Percentiles rank a stretch among this genome's conserved stretches.
These are phyloP conservation scores for Calocera cornea DNA, from an alignment of 768 basidiomycete genomes.

Conservation along the genomic window DNA sequence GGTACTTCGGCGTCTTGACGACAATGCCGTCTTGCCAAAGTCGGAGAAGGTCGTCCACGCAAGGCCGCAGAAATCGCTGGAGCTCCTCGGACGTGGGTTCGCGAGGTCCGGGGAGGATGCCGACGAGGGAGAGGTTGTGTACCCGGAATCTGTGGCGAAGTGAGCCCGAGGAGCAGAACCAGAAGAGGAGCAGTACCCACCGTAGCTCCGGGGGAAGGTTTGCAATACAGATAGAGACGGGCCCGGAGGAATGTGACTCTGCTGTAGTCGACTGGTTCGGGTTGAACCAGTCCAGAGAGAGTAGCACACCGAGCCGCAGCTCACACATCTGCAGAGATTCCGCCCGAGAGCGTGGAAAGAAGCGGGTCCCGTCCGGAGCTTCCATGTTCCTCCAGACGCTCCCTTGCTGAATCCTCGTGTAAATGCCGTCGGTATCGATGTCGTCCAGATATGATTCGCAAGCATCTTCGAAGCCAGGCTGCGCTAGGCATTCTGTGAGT, in stretches of 20 bases:
- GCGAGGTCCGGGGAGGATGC: slow-evolving; percentile 20
- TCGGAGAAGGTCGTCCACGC: slow-evolving; percentile 22
- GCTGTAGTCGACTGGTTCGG: slow-evolving; percentile 17
- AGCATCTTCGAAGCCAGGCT: background rate
- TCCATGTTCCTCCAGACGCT: slow-evolving; percentile 1
- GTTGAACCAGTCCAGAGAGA: slow-evolving; percentile 7
- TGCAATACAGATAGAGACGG: slow-evolving; percentile 7
- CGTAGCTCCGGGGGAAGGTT: background rate
- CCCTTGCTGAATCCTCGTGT: background rate
- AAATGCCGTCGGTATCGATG: background rate
- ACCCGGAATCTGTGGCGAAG: background rate
- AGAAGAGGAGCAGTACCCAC: background rate
- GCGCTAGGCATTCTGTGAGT: background rate
- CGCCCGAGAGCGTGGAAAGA: background rate
- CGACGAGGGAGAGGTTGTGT: slow-evolving; percentile 14
- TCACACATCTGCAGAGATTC: slow-evolving; percentile 13
- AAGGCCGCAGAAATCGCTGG: slow-evolving; percentile 18
- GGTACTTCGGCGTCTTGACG: slow-evolving; percentile 6
- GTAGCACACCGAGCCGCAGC: background rate
- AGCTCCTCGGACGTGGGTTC: slow-evolving; percentile 22
- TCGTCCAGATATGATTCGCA: background rate
- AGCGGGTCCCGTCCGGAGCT: background rate
- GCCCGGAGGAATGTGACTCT: slow-evolving; percentile 20
- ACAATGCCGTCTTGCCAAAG: slow-evolving; percentile 21
- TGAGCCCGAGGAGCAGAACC: background rate